Percentiles rank a stretch among this genome's conserved stretches.
Conservation (phyloP, 108 stramenopile species). For the Aurantiochytrium sp. region DNA sequence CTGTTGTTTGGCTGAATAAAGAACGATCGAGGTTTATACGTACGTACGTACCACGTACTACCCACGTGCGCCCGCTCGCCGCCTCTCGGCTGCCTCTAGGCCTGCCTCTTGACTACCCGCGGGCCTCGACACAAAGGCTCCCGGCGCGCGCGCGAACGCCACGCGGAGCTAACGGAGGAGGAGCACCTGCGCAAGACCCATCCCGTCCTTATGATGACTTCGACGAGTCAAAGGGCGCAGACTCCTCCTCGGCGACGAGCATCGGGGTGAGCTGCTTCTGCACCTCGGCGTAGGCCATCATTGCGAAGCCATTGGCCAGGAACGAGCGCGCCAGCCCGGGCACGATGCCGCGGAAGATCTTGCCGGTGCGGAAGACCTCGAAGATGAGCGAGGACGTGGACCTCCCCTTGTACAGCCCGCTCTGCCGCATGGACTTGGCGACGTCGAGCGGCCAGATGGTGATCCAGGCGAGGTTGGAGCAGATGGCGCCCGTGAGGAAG, state of each 20-base stretch:
- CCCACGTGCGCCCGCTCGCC: no score
- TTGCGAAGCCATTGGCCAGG: conserved; percentile 70
- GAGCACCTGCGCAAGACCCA: no score
- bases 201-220: no score
- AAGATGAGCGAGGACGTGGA: conserved; percentile 42
- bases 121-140: no score
- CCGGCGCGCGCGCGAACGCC: no score
- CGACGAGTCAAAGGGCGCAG: neutral
- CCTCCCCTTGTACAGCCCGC: conserved; percentile 56
- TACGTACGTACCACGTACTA: no score
- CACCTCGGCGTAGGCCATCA: conserved; percentile 67
- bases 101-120: no score
- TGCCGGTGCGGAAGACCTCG: conserved; percentile 55
- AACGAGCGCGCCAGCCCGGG: conserved; percentile 64
- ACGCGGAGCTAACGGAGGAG: no score
- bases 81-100: no score
- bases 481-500: conserved; percentile 70
- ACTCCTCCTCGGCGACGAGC: no score
- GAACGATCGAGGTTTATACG: no score
- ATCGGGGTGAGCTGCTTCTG: neutral
- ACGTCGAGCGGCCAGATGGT: conserved; percentile 77
- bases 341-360: conserved; percentile 65
- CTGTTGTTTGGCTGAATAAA: no score
- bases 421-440: conserved; percentile 67
- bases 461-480: conserved; percentile 72